Conservation (phyloP, 1,284 basidiomycete genomes). For the Trametes polyzona region DNA sequence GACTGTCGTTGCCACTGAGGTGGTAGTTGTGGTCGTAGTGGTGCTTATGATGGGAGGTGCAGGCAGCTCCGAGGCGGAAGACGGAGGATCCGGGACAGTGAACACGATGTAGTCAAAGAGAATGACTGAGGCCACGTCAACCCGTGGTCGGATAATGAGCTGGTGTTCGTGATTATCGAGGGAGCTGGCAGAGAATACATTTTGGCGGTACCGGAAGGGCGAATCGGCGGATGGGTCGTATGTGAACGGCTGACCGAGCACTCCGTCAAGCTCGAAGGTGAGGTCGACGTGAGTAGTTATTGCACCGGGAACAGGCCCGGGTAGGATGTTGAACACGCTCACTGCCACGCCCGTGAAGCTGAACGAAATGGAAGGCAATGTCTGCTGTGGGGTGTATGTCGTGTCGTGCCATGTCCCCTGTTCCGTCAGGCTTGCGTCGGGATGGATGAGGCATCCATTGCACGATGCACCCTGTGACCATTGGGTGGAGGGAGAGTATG, state of each 20-base stretch:
- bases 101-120: constrained; percentile 18
- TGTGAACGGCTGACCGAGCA: not conserved
- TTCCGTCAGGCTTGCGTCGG: not conserved
- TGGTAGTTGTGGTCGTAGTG: no score
- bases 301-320: not conserved
- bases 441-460: not conserved
- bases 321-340: constrained; percentile 13
- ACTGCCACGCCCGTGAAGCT: constrained; percentile 11
- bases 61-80: no score
- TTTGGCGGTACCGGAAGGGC: not conserved
- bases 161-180: constrained; percentile 5
- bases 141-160: not conserved
- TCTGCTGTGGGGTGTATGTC: not conserved
- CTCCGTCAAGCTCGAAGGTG: constrained; percentile 3
- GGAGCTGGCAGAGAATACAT: not conserved
- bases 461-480: constrained; percentile 3
- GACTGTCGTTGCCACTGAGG: no score
- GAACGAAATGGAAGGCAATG: not conserved
- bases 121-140: not conserved
- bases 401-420: constrained; percentile 1
- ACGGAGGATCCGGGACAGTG: not conserved
- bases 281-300: not conserved
- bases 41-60: no score
- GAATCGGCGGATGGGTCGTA: not conserved
- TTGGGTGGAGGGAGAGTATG: not conserved